phyloP scores from a whole-genome alignment of 306 rosid genomes.

The Ormosia emarginata region DNA sequence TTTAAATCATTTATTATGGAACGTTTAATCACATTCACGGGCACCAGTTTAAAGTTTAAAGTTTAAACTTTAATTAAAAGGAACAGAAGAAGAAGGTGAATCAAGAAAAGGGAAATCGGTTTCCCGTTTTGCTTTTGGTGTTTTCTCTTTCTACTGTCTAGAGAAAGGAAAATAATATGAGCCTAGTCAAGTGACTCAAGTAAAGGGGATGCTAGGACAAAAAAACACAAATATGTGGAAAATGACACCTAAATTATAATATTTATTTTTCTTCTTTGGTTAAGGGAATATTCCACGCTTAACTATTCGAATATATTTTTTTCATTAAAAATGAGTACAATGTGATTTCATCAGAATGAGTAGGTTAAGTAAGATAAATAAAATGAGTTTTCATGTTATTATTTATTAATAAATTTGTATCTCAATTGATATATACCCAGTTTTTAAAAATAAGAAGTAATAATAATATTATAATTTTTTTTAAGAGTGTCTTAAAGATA shows the following conservation, averaged over 20 bases:
- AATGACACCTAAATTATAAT: not conserved
- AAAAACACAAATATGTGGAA: not conserved
- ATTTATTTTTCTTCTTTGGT: not conserved
- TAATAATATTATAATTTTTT: too few species aligned
- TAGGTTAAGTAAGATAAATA: not conserved
- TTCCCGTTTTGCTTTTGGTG: not conserved
- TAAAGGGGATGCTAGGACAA: too few species aligned
- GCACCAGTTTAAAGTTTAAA: not conserved
- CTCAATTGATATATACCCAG: too few species aligned
- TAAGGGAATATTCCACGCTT: not conserved
- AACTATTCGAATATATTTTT: not conserved
- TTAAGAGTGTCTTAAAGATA: too few species aligned
- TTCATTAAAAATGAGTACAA: not conserved
- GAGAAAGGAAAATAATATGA: too few species aligned
- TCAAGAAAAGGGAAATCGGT: not conserved
- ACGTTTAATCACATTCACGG: not conserved
- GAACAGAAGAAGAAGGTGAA: not conserved
- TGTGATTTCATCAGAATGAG: not conserved
- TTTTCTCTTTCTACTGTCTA: too few species aligned
- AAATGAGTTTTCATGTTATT: too few species aligned
- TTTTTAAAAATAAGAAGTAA: too few species aligned
- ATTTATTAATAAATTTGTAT: too few species aligned
- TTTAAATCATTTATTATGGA: not conserved
- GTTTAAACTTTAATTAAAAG: not conserved
- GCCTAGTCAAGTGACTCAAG: too few species aligned